These are phyloP conservation scores for Rhizopogon vinicolor DNA, from an alignment of 768 basidiomycete genomes.

Conservation along the genomic window DNA sequence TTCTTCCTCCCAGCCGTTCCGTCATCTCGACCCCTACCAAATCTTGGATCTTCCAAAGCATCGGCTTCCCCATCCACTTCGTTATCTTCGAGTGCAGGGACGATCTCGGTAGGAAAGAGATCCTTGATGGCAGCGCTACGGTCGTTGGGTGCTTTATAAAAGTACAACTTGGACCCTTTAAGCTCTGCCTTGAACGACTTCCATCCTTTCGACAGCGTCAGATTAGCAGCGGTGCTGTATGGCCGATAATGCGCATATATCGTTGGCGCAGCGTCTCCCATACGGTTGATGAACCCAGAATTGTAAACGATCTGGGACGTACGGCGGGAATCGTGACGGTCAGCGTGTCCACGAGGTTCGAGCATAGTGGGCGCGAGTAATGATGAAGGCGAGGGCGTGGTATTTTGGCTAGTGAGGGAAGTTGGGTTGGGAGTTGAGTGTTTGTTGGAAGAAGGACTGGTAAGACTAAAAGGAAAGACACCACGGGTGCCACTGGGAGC, in stretches of 20 bases:
- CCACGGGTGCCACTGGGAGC: conserved; percentile 15
- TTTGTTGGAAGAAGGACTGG: conserved; percentile 23
- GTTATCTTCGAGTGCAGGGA: conserved; percentile 51
- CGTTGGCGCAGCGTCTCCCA: conserved; percentile 46
- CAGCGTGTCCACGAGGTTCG: conserved; percentile 33
- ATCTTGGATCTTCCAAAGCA: conserved; percentile 20
- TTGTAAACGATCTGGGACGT: conserved; percentile 77
- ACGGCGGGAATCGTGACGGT: conserved; percentile 42
- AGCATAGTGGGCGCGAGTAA: conserved; percentile 48
- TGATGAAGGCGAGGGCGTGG: conserved; percentile 39
- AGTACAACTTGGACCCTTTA: conserved; percentile 80
- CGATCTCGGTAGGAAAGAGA: conserved; percentile 65
- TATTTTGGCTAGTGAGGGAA: conserved; percentile 15
- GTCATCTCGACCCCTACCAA: conserved; percentile 32
- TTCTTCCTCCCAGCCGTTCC: conserved; percentile 41
- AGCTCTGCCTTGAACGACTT: conserved; percentile 83
- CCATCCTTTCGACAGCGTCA: conserved; percentile 65
- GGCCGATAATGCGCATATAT: conserved; percentile 23
- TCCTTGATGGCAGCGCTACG: conserved; percentile 59
- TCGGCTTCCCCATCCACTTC: conserved; percentile 26
- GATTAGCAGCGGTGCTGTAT: conserved; percentile 28
- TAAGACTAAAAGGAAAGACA: conserved; percentile 26
- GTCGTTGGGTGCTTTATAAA: conserved; percentile 82
- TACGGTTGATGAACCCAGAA: conserved; percentile 72
- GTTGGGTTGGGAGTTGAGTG: conserved; percentile 15